A percentile compares a stretch with the other conserved stretches of the same genome.
These are phyloP conservation scores for Parafenestella ontariensis DNA, from an alignment of 2,329 filamentous ascomycete species.

Conservation along the genomic window DNA sequence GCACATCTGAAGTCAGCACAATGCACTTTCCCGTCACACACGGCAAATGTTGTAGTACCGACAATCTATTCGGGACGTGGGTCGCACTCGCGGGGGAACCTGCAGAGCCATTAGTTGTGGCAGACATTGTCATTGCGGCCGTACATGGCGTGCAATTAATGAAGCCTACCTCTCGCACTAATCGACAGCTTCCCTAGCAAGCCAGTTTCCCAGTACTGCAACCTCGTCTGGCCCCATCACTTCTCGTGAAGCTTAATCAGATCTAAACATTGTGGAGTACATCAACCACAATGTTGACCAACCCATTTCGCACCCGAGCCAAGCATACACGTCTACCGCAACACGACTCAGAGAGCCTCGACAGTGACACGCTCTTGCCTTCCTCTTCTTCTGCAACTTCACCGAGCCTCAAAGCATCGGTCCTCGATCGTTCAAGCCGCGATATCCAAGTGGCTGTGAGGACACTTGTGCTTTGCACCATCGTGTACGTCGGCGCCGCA, in stretches of 20 bases:
- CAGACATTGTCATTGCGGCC: not conserved
- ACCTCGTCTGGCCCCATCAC: not conserved
- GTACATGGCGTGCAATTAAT: not conserved
- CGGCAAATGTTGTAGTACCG: slow-evolving; percentile 1
- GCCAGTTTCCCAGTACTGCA: not conserved
- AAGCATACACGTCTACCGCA: slow-evolving; percentile 15
- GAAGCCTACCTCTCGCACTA: not conserved
- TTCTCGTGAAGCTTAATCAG: not conserved
- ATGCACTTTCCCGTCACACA: slow-evolving; percentile 4
- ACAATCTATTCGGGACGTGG: not conserved
- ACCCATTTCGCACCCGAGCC: slow-evolving; percentile 10
- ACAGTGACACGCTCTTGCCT: slow-evolving; percentile 23
- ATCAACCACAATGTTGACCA: slow-evolving; percentile 12
- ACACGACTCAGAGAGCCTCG: slow-evolving; percentile 14
- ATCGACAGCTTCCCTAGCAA: no score
- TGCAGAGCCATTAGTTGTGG: not conserved
- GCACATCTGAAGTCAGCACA: slow-evolving; percentile 2
- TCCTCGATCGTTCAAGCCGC: slow-evolving; percentile 8
- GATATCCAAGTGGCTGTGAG: slow-evolving; percentile 15
- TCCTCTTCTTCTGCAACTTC: slow-evolving; percentile 5
- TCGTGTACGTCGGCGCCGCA: slow-evolving; percentile 25
- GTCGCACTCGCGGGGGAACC: not conserved
- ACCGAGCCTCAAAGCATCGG: not conserved
- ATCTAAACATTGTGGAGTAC: not conserved
- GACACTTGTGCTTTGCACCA: slow-evolving; percentile 23